Percentiles rank a stretch among this genome's conserved stretches.
Conservation (phyloP, 345 rosid genomes). For the Acer yangbiense region DNA sequence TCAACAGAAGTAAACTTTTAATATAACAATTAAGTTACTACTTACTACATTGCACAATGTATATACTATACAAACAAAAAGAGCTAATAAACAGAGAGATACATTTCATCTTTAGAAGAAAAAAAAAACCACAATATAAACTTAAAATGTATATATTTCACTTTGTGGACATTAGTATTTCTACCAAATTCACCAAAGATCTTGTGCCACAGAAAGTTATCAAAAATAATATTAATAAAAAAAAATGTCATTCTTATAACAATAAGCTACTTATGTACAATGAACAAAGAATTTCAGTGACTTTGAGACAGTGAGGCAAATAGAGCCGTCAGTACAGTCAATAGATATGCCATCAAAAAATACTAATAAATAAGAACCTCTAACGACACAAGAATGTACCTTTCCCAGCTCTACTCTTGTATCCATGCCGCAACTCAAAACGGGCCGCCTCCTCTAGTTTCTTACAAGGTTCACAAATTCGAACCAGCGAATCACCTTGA, state of each 20-base stretch:
- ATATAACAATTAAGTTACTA: background rate
- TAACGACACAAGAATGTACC: conserved; percentile 39
- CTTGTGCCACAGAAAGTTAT: background rate
- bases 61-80: background rate
- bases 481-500: conserved; percentile 89
- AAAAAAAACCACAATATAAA: background rate
- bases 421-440: conserved; percentile 77
- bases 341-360: background rate
- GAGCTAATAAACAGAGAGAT: background rate
- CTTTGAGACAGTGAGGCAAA: background rate
- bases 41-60: background rate
- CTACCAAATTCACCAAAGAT: conserved; percentile 2
- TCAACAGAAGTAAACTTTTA: conserved; percentile 13
- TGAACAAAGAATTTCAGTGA: background rate
- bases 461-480: conserved; percentile 93
- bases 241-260: background rate
- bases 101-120: background rate
- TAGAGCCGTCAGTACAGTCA: background rate
- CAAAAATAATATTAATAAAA: background rate
- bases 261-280: background rate
- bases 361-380: background rate
- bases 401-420: conserved; percentile 55
- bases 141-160: background rate
- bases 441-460: conserved; percentile 88
- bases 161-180: background rate